Percentiles rank a stretch among this genome's conserved stretches.
Evolutionary conservation across 176 grass and related monocot genomes (phyloP).

Genomic region (Pontederia crassipes): DNA sequence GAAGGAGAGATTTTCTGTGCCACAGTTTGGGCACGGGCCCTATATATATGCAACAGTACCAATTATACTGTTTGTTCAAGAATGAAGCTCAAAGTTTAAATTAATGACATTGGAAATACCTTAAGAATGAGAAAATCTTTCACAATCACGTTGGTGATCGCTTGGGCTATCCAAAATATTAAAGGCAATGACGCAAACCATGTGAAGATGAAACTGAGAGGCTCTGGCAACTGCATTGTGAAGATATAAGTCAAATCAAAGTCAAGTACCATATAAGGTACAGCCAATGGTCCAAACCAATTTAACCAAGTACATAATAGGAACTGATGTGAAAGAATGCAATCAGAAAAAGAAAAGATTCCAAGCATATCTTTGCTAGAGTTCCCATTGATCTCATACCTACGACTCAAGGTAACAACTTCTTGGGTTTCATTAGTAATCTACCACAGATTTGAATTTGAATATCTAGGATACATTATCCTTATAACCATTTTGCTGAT

Average conservation of each 20-base stretch:
- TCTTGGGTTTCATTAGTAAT: no score
- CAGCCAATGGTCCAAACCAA: no score
- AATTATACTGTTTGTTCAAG: constrained; percentile 10
- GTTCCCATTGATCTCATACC: no score
- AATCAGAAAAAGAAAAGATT: no score
- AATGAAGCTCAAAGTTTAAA: constrained; percentile 10
- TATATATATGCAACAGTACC: constrained; percentile 14
- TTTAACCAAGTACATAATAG: no score
- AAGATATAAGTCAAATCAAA: constrained; percentile 13
- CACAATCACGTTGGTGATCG: constrained; percentile 63
- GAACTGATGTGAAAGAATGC: no score
- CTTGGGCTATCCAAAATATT: constrained; percentile 61
- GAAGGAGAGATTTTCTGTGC: constrained; percentile 80
- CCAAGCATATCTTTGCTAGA: no score
- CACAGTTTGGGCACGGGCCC: constrained; percentile 86
- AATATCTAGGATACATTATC: no score
- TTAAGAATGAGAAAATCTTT: constrained; percentile 91
- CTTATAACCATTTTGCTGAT: no score
- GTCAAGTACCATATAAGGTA: background rate
- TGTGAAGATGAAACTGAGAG: constrained; percentile 93
- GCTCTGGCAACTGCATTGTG: constrained; percentile 77
- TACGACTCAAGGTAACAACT: no score
- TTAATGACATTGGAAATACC: constrained; percentile 32
- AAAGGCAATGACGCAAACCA: constrained; percentile 87
- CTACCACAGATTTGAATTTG: no score